phyloP scores from a whole-genome alignment of 2,329 filamentous ascomycete species.

The Trichoderma harzianum region DNA sequence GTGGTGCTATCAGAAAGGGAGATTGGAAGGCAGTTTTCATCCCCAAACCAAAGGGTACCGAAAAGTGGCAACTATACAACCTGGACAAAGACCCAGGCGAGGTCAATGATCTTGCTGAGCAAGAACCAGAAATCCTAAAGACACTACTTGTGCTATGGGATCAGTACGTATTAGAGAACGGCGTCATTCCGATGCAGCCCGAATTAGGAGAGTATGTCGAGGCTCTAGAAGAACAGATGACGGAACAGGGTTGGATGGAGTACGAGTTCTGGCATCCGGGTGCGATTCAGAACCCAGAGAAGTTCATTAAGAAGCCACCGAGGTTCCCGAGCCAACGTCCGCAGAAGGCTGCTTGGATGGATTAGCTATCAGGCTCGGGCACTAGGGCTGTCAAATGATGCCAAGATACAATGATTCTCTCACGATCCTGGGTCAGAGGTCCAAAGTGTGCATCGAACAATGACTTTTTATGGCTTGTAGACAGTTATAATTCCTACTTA shows the following conservation, averaged over 20 bases:
- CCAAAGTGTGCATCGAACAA: not conserved
- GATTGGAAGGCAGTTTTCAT: not conserved
- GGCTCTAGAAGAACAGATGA: not conserved
- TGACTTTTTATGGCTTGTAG: not conserved
- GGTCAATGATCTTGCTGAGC: not conserved
- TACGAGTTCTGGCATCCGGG: not conserved
- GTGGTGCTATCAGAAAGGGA: not conserved
- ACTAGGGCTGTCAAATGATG: not conserved
- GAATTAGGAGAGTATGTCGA: not conserved
- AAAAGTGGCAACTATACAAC: not conserved
- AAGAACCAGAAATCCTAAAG: not conserved
- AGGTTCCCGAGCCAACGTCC: not conserved
- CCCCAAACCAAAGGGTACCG: constrained; percentile 17
- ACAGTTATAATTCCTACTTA: not conserved
- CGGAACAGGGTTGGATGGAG: not conserved
- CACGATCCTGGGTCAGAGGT: no score
- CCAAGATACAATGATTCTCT: no score
- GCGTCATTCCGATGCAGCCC: not conserved
- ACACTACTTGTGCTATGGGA: not conserved
- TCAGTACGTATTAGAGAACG: not conserved
- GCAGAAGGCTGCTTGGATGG: not conserved
- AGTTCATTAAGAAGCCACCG: not conserved
- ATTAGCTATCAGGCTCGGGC: not conserved
- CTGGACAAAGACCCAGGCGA: not conserved
- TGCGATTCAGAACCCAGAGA: not conserved